These are phyloP conservation scores for Diaporthe helianthi DNA, from an alignment of 2,329 filamentous ascomycete species.

Conservation along the genomic window DNA sequence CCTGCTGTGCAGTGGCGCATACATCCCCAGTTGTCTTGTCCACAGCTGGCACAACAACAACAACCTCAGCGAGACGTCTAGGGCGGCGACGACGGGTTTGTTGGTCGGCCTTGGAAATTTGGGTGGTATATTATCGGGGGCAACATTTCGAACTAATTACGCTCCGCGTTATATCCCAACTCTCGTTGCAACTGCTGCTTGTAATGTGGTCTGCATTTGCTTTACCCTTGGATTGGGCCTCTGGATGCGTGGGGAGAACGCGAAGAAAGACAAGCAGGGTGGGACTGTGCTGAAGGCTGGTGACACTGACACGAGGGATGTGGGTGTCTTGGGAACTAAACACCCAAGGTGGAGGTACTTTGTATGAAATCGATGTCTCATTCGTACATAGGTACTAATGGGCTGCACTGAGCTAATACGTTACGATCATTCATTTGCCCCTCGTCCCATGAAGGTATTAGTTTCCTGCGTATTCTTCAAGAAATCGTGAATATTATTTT, in stretches of 20 bases:
- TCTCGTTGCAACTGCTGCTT: conserved; percentile 48
- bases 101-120: conserved; percentile 57
- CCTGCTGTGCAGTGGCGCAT: conserved; percentile 52
- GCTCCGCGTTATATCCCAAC: conserved; percentile 57
- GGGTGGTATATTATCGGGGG: conserved; percentile 52
- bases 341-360: conserved; percentile 48
- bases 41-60: conserved; percentile 61
- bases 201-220: conserved; percentile 51
- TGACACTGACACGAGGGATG: conserved; percentile 48
- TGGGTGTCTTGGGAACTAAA: conserved; percentile 46
- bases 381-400: too few relatives aligned
- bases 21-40: conserved; percentile 55
- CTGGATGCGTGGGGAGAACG: conserved; percentile 56
- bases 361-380: conserved; percentile 13
- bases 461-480: too few relatives aligned
- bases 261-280: conserved; percentile 47
- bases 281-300: conserved; percentile 45
- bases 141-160: conserved; percentile 55
- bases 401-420: too few relatives aligned
- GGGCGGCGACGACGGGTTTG: conserved; percentile 56
- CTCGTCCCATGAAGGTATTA: too few relatives aligned
- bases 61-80: conserved; percentile 55
- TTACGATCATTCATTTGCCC: neutral
- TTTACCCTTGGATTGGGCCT: conserved; percentile 48
- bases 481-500: neutral